These are phyloP conservation scores for Coprinopsis marcescibilis DNA, from an alignment of 768 basidiomycete genomes.

Conservation along the genomic window DNA sequence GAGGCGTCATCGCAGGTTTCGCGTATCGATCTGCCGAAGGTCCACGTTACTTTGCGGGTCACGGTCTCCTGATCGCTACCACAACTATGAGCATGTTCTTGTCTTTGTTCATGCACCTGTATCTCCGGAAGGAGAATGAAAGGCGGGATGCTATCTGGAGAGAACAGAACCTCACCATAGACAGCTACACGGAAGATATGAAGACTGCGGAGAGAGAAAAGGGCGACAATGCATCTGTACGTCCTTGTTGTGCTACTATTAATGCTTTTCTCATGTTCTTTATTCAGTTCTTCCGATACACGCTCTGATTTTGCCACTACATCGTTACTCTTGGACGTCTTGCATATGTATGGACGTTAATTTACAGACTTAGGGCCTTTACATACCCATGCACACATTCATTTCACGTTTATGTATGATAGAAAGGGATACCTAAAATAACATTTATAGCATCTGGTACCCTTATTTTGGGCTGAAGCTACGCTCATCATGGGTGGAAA, in stretches of 20 bases:
- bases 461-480: too few species aligned
- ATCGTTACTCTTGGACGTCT: background rate
- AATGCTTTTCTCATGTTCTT: background rate
- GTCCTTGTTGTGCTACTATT: constrained; percentile 2
- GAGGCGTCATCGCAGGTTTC: constrained; percentile 27
- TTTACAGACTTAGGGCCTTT: background rate
- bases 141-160: constrained; percentile 19
- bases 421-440: too few species aligned
- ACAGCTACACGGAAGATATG: constrained; percentile 25
- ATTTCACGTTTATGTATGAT: too few species aligned
- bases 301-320: constrained; percentile 18
- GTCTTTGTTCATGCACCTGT: constrained; percentile 22
- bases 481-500: too few species aligned
- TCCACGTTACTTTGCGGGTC: constrained; percentile 26
- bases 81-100: constrained; percentile 23
- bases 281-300: constrained; percentile 28
- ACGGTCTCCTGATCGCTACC: constrained; percentile 24
- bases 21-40: constrained; percentile 22
- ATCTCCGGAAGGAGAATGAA: constrained; percentile 22
- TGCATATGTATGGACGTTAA: background rate
- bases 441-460: too few species aligned
- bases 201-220: constrained; percentile 22
- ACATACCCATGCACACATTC: too few species aligned
- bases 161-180: constrained; percentile 14
- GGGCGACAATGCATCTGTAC: constrained; percentile 26